Percentiles rank a stretch among this genome's conserved stretches.
Evolutionary conservation across 2,329 filamentous ascomycete species (phyloP).

Genomic region (Paraphaeosphaeria sporulosa): DNA sequence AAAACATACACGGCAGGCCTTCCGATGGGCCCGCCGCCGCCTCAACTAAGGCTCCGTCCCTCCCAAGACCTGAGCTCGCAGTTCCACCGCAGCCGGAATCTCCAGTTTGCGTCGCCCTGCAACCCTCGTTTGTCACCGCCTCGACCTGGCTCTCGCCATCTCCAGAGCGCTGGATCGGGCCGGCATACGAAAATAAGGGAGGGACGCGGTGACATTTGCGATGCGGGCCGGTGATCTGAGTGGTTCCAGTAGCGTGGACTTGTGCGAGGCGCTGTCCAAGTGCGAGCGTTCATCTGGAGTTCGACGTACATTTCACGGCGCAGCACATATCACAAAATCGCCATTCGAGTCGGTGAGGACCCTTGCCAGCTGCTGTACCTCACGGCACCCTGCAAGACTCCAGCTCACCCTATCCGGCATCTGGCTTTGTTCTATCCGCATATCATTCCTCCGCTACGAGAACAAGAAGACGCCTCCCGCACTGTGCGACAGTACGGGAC

Average conservation of each 20-base stretch:
- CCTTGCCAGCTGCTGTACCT: conserved; percentile 18
- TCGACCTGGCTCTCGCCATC: conserved; percentile 12
- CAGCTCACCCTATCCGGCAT: conserved; percentile 7
- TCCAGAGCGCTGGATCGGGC: conserved; percentile 18
- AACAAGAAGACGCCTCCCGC: conserved; percentile 10
- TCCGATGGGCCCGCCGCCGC: not conserved
- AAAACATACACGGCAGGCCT: not conserved
- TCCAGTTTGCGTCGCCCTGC: conserved; percentile 19
- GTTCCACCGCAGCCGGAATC: conserved; percentile 22
- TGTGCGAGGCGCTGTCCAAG: conserved; percentile 24
- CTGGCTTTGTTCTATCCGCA: conserved; percentile 8
- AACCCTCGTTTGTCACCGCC: conserved; percentile 18
- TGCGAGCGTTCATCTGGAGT: conserved; percentile 9
- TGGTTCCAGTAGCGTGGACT: conserved; percentile 18
- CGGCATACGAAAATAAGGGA: conserved; percentile 36
- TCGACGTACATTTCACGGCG: conserved; percentile 11
- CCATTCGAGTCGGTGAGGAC: conserved; percentile 23
- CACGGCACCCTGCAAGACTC: conserved; percentile 12
- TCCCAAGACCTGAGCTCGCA: not conserved
- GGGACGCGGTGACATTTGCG: conserved; percentile 36
- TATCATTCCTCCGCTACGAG: conserved; percentile 18
- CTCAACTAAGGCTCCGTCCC: not conserved
- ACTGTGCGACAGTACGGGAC: conserved; percentile 22
- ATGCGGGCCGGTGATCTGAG: conserved; percentile 27
- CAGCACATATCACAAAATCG: conserved; percentile 7